Base-by-base conservation (phyloP, 1,139 yeast genomes). In the Zygoascus hellenicus region DNA sequence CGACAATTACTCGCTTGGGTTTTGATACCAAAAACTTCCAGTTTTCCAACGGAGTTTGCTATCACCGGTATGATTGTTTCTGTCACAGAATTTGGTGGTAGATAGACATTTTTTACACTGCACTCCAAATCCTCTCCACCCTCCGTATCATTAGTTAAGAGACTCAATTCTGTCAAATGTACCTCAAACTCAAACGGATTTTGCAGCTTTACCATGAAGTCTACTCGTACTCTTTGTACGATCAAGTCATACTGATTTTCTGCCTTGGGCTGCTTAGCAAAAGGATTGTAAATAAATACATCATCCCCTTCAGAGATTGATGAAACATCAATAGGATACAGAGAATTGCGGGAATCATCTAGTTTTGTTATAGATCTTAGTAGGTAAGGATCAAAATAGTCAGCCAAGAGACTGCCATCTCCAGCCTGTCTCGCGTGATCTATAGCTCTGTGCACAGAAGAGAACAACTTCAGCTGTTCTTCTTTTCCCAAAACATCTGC, bases 151-250 rank as follows among this genome's bases (percentile, higher is more conserved):
- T 54, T 58, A 2, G 64, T 53, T 14, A 60, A 40, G 34, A 68
- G 50, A 2, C 49, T 63, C 2, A 87, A 62, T 42, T 78, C 79
- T 31, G 70, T 69, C 3, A 92, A 68, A 40, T 80, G 83, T 9
- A 90, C 66, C 43, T 83, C 88, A 63, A 87, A 88, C 9, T 79
- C 77, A 65, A 80, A 88, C 2, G 96, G 96, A 59, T 92, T 92
- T 58, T 85, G 92, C 9, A 92, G 59, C 2, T 73, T 69, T 1
- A 87, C 68, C 15, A 70, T 64, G 29, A 83, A 58, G 42, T 60
- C 65, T 2, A 53, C 54, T 16, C 59, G 48, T 43, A 60, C 65
- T 30, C 56, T 54, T 43, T 60, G 58, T 1, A 62, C 64, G 43
- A 62, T 42, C 2, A 51, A 48, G n/a, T 26, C 40, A 9, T 38